These are phyloP conservation scores for Zygosaccharomyces pseudorouxii DNA, from an alignment of 805 yeast genomes.

Conservation along the genomic window DNA sequence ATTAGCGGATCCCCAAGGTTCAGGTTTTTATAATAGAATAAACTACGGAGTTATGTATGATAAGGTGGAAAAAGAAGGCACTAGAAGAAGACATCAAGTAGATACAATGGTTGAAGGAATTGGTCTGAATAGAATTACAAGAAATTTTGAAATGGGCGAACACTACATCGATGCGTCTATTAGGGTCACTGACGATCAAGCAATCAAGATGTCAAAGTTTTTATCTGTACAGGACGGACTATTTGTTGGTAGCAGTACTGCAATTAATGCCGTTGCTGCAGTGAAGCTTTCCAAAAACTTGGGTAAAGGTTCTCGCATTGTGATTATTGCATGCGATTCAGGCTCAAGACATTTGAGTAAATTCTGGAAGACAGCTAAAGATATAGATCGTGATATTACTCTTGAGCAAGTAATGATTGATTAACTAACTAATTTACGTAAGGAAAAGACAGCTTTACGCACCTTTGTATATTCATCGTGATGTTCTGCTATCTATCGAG, in stretches of 20 bases:
- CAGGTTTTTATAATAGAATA: constrained; percentile 81
- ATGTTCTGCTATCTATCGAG: background rate
- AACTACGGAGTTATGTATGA: constrained; percentile 94
- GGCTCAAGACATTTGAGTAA: constrained; percentile 88
- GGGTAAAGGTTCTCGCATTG: constrained; percentile 63
- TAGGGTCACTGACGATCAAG: constrained; percentile 74
- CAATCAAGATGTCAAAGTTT: constrained; percentile 82
- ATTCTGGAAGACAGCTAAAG: constrained; percentile 75
- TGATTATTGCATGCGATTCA: constrained; percentile 86
- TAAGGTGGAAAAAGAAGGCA: constrained; percentile 82
- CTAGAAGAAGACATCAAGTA: constrained; percentile 91
- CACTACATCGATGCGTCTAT: constrained; percentile 68
- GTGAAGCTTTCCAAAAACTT: constrained; percentile 47
- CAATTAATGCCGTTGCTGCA: constrained; percentile 90
- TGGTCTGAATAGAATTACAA: constrained; percentile 82
- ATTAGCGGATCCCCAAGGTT: constrained; percentile 94
- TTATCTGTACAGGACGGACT: constrained; percentile 80
- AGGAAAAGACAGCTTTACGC: background rate
- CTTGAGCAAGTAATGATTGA: constrained; percentile 34
- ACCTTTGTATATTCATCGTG: background rate
- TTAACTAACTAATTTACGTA: background rate
- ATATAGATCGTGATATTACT: constrained; percentile 31
- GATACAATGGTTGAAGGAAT: constrained; percentile 94
- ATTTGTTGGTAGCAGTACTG: constrained; percentile 90
- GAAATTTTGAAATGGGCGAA: constrained; percentile 73